These are phyloP conservation scores for Fistulifera pelliculosa DNA, from an alignment of 108 stramenopile species.

Conservation along the genomic window DNA sequence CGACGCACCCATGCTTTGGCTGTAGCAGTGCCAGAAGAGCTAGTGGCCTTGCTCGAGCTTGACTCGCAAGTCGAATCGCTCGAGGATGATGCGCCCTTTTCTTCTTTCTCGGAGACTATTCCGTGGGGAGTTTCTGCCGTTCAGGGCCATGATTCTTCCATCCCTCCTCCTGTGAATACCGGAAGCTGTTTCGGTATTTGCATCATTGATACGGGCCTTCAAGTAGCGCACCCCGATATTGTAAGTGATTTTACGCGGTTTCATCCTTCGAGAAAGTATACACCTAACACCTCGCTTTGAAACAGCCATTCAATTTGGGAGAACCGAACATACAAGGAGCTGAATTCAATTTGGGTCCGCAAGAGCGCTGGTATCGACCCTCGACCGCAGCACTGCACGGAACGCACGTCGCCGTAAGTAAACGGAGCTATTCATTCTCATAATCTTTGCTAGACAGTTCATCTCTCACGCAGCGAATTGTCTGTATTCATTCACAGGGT, in stretches of 20 bases:
- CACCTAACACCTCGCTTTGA: no score
- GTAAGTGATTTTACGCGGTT: slow-evolving; percentile 9
- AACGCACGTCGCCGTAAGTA: slow-evolving; percentile 1
- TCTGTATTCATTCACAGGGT: not conserved
- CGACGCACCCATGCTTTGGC: slow-evolving; percentile 1
- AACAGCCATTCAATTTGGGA: not conserved
- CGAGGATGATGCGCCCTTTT: not conserved
- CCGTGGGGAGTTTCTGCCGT: slow-evolving; percentile 1
- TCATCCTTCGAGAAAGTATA: no score
- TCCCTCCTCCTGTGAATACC: not conserved
- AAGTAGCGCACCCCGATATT: slow-evolving; percentile 1
- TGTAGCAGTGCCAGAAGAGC: not conserved
- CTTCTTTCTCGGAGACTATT: not conserved
- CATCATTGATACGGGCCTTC: slow-evolving; percentile 3
- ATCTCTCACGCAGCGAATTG: no score
- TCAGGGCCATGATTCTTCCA: not conserved
- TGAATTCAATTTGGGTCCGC: not conserved
- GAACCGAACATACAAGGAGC: not conserved
- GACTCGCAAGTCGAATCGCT: not conserved
- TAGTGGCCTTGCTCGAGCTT: not conserved
- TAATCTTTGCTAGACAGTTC: no score
- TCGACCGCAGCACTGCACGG: not conserved
- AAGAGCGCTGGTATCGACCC: not conserved
- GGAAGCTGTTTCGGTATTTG: slow-evolving; percentile 2
- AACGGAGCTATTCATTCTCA: no score